A percentile compares a stretch with the other conserved stretches of the same genome.
Conservation (phyloP, 768 basidiomycete species). For the Hemileccinum impolitum region DNA sequence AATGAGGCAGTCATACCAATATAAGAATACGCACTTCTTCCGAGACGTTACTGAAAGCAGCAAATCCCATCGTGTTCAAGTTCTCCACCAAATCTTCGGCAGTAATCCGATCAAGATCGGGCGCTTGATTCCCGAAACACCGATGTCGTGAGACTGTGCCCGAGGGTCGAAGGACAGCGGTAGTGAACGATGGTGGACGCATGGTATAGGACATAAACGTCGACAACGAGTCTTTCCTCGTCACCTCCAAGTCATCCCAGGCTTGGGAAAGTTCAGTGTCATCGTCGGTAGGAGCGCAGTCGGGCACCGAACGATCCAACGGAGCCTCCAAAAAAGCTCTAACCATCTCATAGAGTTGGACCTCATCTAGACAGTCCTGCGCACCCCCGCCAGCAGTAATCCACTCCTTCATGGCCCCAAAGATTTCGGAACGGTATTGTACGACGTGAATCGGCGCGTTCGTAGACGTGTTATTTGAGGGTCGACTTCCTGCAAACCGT, state of each 20-base stretch:
- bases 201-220: slow-evolving; percentile 55
- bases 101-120: slow-evolving; percentile 59
- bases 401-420: slow-evolving; percentile 71
- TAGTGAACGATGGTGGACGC: slow-evolving; percentile 46
- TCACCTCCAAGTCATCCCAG: slow-evolving; percentile 44
- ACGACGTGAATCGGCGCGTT: slow-evolving; percentile 45
- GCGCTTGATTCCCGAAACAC: slow-evolving; percentile 43
- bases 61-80: slow-evolving; percentile 71
- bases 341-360: slow-evolving; percentile 56
- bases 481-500: slow-evolving; percentile 55
- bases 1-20: neutral
- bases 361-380: slow-evolving; percentile 74
- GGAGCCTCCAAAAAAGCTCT: slow-evolving; percentile 56
- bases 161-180: slow-evolving; percentile 25
- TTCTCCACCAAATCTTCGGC: slow-evolving; percentile 75
- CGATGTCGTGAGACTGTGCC: slow-evolving; percentile 8
- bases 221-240: slow-evolving; percentile 38
- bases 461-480: slow-evolving; percentile 40
- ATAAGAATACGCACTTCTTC: slow-evolving; percentile 56
- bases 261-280: slow-evolving; percentile 46
- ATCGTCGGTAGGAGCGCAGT: slow-evolving; percentile 30
- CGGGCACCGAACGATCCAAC: slow-evolving; percentile 50
- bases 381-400: slow-evolving; percentile 68
- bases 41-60: slow-evolving; percentile 72
- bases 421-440: slow-evolving; percentile 55